Conservation (phyloP, 2,329 filamentous ascomycete genomes). For the Sporothrix globosa region DNA sequence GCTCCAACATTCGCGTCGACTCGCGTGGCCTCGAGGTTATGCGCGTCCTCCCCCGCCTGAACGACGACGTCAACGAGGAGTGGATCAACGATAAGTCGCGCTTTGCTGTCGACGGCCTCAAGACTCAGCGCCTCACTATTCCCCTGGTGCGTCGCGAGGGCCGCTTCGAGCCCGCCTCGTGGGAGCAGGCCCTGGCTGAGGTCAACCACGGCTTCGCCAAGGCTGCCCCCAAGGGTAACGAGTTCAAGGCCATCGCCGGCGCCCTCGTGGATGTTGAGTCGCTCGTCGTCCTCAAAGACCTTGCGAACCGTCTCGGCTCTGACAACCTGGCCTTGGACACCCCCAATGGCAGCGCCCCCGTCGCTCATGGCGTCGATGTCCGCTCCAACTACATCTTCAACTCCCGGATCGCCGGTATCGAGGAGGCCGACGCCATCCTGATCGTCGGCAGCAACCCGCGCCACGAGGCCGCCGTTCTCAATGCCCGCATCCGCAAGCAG, state of each 20-base stretch:
- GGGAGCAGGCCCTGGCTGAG: constrained; percentile 93
- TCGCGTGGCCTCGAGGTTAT: constrained; percentile 93
- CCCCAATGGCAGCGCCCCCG: constrained; percentile 76
- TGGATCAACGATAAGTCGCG: constrained; percentile 99
- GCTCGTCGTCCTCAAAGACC: constrained; percentile 93
- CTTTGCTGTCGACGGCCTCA: constrained; percentile 94
- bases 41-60: constrained; percentile 87
- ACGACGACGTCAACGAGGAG: constrained; percentile 98
- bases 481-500: constrained; percentile 96
- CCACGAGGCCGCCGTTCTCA: constrained; percentile 92
- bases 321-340: constrained; percentile 95
- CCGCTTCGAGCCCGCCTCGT: constrained; percentile 88
- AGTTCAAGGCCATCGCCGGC: constrained; percentile 94
- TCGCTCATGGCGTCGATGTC: constrained; percentile 91
- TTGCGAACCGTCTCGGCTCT: constrained; percentile 93
- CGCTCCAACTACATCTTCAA: constrained; percentile 97
- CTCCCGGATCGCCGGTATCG: constrained; percentile 89
- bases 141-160: constrained; percentile 85
- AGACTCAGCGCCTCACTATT: constrained; percentile 92
- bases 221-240: constrained; percentile 81
- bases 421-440: constrained; percentile 89
- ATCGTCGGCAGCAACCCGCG: constrained; percentile 94
- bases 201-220: constrained; percentile 79
- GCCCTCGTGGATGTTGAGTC: constrained; percentile 91
- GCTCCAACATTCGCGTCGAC: constrained; percentile 93